These are phyloP conservation scores for Trichoderma hamatum DNA, from an alignment of 2,329 filamentous ascomycete genomes.

Conservation along the genomic window DNA sequence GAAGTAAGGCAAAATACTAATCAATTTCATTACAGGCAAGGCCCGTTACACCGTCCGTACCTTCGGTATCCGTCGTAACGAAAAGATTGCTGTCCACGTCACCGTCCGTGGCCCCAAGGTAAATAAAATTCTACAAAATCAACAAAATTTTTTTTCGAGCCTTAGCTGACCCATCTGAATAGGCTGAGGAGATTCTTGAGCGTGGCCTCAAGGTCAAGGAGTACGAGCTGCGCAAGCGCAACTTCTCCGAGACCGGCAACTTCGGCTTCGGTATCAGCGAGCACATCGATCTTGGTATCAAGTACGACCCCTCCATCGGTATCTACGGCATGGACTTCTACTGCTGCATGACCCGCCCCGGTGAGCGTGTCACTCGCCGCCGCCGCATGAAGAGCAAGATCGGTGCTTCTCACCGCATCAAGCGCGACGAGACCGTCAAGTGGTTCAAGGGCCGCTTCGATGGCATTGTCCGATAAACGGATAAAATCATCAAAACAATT, in stretches of 20 bases:
- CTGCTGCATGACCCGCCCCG: constrained; percentile 99
- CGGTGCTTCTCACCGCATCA: constrained; percentile 89
- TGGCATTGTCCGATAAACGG: constrained; percentile 93
- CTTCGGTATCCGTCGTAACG: constrained; percentile 99
- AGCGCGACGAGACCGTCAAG: constrained; percentile 92
- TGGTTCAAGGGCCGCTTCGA: constrained; percentile 94
- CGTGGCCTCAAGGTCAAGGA: constrained; percentile 99
- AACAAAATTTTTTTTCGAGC: not conserved
- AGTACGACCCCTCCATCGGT: constrained; percentile 97
- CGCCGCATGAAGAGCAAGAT: constrained; percentile 86
- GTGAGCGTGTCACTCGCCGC: constrained; percentile 96
- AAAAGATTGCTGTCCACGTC: constrained; percentile 99
- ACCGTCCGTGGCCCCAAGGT: constrained; percentile 93
- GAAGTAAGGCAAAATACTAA: not conserved
- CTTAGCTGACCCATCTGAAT: not conserved
- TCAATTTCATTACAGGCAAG: constrained; percentile 69
- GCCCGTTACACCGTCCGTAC: constrained; percentile 99
- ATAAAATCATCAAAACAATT: constrained; percentile 24
- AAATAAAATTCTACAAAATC: constrained; percentile 29
- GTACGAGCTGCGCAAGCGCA: constrained; percentile 98
- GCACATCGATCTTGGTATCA: constrained; percentile 99
- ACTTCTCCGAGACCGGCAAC: constrained; percentile 99
- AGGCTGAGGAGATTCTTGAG: constrained; percentile 99
- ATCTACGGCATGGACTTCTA: constrained; percentile 99
- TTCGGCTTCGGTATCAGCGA: constrained; percentile 99